Evolutionary conservation across 2,329 filamentous ascomycete genomes (phyloP).

Genomic region (Aureobasidium uvarum): DNA sequence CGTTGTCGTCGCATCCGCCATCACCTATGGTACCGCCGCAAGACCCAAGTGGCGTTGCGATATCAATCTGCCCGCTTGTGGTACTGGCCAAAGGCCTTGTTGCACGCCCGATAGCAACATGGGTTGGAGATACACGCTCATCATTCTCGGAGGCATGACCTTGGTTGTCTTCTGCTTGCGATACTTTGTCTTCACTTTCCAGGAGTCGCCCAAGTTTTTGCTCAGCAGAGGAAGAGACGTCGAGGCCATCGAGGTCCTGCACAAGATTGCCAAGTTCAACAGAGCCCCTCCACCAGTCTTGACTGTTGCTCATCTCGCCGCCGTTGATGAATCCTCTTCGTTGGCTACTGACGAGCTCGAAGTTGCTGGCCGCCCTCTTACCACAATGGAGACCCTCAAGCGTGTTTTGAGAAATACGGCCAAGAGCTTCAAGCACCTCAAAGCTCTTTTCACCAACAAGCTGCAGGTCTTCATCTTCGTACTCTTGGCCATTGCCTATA

Average conservation of each 20-base stretch:
- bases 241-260: conserved; percentile 49
- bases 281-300: conserved; percentile 24
- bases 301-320: conserved; percentile 17
- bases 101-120: conserved; percentile 43
- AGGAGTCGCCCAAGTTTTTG: conserved; percentile 61
- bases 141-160: conserved; percentile 45
- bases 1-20: conserved; percentile 51
- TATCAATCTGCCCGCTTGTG: conserved; percentile 49
- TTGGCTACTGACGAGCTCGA: not conserved
- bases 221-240: conserved; percentile 54
- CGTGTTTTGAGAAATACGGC: conserved; percentile 3
- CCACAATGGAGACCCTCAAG: conserved; percentile 10
- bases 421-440: conserved; percentile 24
- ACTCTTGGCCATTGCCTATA: conserved; percentile 40
- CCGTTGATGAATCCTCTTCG: conserved; percentile 3
- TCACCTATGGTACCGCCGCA: conserved; percentile 47
- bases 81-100: conserved; percentile 38
- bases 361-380: not conserved
- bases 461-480: conserved; percentile 23
- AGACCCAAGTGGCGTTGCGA: conserved; percentile 19
- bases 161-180: conserved; percentile 52
- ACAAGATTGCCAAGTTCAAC: conserved; percentile 48
- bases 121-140: conserved; percentile 47
- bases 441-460: conserved; percentile 22
- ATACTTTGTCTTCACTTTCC: conserved; percentile 55